Evolutionary conservation across 2,329 filamentous ascomycete species (phyloP), one percentile per base, ranked within the genome.

Genomic region (Elsinoe arachidis): DNA sequence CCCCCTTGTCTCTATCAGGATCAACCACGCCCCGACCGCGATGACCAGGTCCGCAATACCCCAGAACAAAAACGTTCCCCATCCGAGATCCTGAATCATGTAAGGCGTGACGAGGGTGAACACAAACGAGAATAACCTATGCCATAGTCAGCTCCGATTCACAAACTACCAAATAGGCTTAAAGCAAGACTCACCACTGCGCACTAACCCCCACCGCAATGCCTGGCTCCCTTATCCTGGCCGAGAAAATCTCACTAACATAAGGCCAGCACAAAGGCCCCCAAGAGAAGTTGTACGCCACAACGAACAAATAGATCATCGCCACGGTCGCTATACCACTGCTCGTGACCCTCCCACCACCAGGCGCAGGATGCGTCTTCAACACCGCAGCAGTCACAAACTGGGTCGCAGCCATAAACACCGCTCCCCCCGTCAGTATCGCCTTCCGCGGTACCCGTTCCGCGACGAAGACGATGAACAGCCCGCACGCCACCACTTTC

Each of bases 251-350:
- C 71, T 78, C 73, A 0, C 70, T 72, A 56, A 74, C 71, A 64
- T 78, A 78, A 3, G 78, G 68, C 77, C 78, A 81, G 14, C 76
- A 74, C 2, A 80, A 70, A 0, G 77, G 77, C 1, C 78, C 78
- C 77, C 77, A 80, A 0, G 73, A 76, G 38, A 78, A 74, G 34
- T 78, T 77, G 63, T 79, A 81, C 2, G 72, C 73, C 65, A 80
- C 74, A 23, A 81, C 77, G 59, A 78, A 78, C 3, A 81, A 68
- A 63, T 81, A 82, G 55, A 82, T 81, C 11, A 82, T 67, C 0
- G 75, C 74, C 1, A 82, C 71, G 0, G 77, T 82, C 2, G 74
- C 74, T 33, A 80, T 77, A 0, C 74, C 76, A 1, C 73, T 59
- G n/a, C 58, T 56, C 1, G 67, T 67, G 17, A 70, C 64, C 26